A percentile compares a stretch with the other conserved stretches of the same genome.
phyloP scores from a whole-genome alignment of 2,329 filamentous ascomycete genomes.

The Albophoma yamanashiensis region DNA sequence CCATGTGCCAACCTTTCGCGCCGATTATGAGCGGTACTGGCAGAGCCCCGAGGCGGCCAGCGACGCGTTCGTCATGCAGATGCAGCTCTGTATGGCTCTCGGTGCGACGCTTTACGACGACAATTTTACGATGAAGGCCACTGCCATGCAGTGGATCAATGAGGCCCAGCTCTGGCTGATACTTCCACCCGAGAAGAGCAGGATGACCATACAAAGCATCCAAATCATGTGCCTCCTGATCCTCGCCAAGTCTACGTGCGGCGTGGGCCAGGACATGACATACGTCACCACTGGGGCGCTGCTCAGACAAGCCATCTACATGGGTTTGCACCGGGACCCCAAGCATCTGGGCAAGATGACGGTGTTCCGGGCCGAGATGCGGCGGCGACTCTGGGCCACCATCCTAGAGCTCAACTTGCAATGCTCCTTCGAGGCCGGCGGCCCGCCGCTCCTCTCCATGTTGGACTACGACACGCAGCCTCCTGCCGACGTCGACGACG shows the following conservation, averaged over 20 bases:
- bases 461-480: conserved; percentile 39
- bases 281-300: conserved; percentile 41
- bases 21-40: conserved; percentile 42
- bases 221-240: conserved; percentile 43
- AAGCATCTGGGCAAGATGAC: conserved; percentile 35
- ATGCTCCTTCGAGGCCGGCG: conserved; percentile 37
- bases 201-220: conserved; percentile 35
- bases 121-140: conserved; percentile 27
- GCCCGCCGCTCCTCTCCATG: conserved; percentile 33
- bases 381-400: conserved; percentile 45
- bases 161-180: conserved; percentile 42
- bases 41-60: conserved; percentile 26
- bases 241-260: conserved; percentile 35
- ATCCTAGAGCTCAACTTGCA: conserved; percentile 44
- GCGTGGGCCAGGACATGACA: conserved; percentile 36
- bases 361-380: conserved; percentile 38
- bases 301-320: conserved; percentile 43
- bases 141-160: conserved; percentile 38
- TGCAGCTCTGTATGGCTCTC: conserved; percentile 43
- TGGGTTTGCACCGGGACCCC: conserved; percentile 49
- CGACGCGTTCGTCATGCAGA: conserved; percentile 36
- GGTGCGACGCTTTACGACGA: conserved; percentile 38
- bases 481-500: conserved; percentile 41
- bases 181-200: conserved; percentile 33
- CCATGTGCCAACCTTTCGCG: conserved; percentile 44